Evolutionary conservation across 306 rosid genomes (phyloP).

Genomic region (Rosa persica): DNA sequence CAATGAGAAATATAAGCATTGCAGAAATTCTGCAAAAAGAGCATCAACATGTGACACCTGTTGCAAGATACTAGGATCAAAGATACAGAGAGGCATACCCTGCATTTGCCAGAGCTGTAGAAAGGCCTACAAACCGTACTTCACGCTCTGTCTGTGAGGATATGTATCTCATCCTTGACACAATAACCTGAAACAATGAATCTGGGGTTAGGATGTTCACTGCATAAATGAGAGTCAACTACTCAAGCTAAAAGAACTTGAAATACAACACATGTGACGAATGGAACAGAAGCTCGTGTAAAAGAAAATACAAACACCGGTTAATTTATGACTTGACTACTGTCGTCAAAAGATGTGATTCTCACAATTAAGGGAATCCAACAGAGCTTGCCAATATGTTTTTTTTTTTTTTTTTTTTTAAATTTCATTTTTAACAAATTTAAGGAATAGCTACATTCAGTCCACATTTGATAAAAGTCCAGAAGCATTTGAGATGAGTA

Average conservation of each 20-base stretch:
- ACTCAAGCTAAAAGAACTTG: not conserved
- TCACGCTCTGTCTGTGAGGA: slow-evolving; percentile 95
- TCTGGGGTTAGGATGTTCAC: slow-evolving; percentile 6
- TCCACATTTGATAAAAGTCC: not conserved
- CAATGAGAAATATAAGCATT: too few species aligned
- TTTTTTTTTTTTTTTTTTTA: not conserved
- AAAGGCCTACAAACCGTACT: slow-evolving; percentile 88
- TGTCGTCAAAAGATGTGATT: not conserved
- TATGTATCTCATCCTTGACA: slow-evolving; percentile 97
- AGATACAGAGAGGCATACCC: slow-evolving; percentile 50
- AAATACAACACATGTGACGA: not conserved
- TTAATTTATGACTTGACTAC: not conserved
- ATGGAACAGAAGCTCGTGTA: not conserved
- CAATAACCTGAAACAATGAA: slow-evolving; percentile 73
- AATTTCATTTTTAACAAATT: not conserved
- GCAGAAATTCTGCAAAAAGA: not conserved
- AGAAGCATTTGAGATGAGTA: not conserved
- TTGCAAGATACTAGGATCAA: not conserved
- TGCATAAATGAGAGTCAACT: not conserved
- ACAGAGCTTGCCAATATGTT: not conserved
- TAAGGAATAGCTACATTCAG: not conserved
- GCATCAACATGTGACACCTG: not conserved
- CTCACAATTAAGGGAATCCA: not conserved
- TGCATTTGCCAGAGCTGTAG: slow-evolving; percentile 96
- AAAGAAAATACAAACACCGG: not conserved